Evolutionary conservation across 2,329 filamentous ascomycete species (phyloP).

Genomic region (Talaromyces atroroseus): DNA sequence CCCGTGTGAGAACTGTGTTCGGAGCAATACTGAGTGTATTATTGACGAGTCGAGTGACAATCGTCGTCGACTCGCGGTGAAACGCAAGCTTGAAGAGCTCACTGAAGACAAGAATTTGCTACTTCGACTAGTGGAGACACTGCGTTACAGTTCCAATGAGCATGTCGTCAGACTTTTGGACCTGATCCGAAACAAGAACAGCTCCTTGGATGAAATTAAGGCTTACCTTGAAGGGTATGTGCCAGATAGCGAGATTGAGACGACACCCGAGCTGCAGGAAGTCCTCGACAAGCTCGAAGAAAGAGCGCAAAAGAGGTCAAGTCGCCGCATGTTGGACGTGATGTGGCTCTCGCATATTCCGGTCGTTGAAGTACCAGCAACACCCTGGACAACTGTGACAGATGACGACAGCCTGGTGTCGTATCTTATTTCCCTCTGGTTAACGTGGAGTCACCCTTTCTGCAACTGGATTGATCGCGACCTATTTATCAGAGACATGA

Average conservation of each 20-base stretch:
- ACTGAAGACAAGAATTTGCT: slow-evolving; percentile 20
- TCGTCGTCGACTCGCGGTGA: slow-evolving; percentile 20
- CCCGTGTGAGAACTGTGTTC: slow-evolving; percentile 21
- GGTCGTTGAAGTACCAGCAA: slow-evolving; percentile 9
- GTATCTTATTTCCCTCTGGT: slow-evolving; percentile 19
- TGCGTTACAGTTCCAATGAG: slow-evolving; percentile 17
- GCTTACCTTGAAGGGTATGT: slow-evolving; percentile 2
- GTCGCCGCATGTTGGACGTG: slow-evolving; percentile 11
- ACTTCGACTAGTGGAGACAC: slow-evolving; percentile 16
- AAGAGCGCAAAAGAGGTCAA: slow-evolving; percentile 1
- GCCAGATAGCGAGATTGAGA: slow-evolving; percentile 3
- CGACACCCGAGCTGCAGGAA: slow-evolving; percentile 8
- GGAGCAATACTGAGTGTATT: slow-evolving; percentile 18
- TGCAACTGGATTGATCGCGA: slow-evolving; percentile 29
- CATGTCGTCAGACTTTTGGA: slow-evolving; percentile 10
- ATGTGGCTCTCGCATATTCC: slow-evolving; percentile 13
- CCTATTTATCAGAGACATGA: slow-evolving; percentile 32
- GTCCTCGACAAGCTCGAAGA: slow-evolving; percentile 3
- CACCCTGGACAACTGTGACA: slow-evolving; percentile 11
- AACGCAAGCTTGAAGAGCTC: slow-evolving; percentile 21
- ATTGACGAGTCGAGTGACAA: slow-evolving; percentile 21
- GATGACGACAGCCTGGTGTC: slow-evolving; percentile 12
- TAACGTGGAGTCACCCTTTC: slow-evolving; percentile 28
- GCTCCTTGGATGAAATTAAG: slow-evolving; percentile 7
- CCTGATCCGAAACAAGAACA: slow-evolving; percentile 6